Percentiles rank a stretch among this genome's conserved stretches.
Conservation (phyloP, 1,284 basidiomycete species). For the Microbotryum intermedium region DNA sequence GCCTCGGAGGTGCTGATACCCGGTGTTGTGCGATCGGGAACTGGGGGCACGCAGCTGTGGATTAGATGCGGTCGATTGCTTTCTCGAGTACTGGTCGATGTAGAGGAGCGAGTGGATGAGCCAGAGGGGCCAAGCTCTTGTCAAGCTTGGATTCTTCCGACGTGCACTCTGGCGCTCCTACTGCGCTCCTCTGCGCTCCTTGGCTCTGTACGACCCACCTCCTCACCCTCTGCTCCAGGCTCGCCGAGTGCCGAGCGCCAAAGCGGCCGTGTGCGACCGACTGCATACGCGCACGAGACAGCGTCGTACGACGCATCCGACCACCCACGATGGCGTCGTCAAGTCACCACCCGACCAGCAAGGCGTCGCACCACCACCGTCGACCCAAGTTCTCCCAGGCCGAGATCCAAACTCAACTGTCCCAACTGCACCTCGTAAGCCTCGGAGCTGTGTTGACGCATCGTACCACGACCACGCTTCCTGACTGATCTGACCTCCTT, state of each 20-base stretch:
- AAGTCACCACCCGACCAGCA: neutral
- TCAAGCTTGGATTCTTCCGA: too few relatives aligned
- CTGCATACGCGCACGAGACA: too few relatives aligned
- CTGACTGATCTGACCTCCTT: neutral
- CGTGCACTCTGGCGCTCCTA: too few relatives aligned
- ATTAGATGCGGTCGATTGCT: too few relatives aligned
- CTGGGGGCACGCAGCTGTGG: too few relatives aligned
- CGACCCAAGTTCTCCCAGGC: slow-evolving; percentile 61
- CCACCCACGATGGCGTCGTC: neutral
- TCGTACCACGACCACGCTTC: neutral
- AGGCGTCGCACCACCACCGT: neutral
- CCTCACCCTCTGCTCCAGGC: neutral
- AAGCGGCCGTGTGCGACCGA: too few relatives aligned
- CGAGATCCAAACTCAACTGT: slow-evolving; percentile 69
- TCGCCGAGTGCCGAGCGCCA: too few relatives aligned
- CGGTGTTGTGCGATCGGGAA: too few relatives aligned
- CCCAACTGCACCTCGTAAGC: slow-evolving; percentile 77
- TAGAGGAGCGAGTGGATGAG: too few relatives aligned
- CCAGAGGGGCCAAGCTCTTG: neutral
- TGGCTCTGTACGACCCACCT: neutral
- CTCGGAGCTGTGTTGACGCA: neutral
- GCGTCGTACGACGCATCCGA: neutral
- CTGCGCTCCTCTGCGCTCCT: too few relatives aligned
- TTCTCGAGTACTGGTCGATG: slow-evolving; percentile 1
- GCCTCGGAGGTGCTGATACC: too few relatives aligned